Evolutionary conservation across 2,329 filamentous ascomycete genomes (phyloP).

Genomic region (Thielaviopsis populi): DNA sequence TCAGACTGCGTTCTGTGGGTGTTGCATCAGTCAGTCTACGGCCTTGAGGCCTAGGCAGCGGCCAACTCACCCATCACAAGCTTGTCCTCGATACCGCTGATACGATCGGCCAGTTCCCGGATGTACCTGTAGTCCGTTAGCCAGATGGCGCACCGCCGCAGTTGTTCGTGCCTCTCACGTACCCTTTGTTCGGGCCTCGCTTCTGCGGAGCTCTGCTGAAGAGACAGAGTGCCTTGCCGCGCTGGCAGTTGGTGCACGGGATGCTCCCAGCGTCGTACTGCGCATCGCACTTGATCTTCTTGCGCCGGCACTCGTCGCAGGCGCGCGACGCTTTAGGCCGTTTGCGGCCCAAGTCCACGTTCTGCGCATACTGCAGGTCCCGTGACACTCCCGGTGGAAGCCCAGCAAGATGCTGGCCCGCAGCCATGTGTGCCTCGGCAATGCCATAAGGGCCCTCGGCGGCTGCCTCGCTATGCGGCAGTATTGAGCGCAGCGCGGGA

Average conservation of each 20-base stretch:
- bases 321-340: constrained; percentile 76
- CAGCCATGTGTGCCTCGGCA: constrained; percentile 16
- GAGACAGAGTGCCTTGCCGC: constrained; percentile 60
- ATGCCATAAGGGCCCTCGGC: neutral
- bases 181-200: constrained; percentile 78
- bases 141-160: constrained; percentile 14
- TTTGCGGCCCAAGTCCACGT: constrained; percentile 45
- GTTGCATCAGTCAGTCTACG: neutral
- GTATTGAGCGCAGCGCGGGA: constrained; percentile 29
- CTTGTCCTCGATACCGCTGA: constrained; percentile 69
- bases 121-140: constrained; percentile 51
- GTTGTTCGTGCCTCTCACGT: constrained; percentile 35
- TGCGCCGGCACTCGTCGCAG: constrained; percentile 76
- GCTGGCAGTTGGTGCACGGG: constrained; percentile 67
- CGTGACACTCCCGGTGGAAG: constrained; percentile 17
- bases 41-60: neutral
- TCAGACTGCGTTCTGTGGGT: constrained; percentile 20
- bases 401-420: constrained; percentile 5
- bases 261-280: constrained; percentile 56
- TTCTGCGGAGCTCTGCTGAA: constrained; percentile 84
- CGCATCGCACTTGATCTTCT: constrained; percentile 83
- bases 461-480: constrained; percentile 27
- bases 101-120: constrained; percentile 74
- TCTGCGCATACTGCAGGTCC: constrained; percentile 18
- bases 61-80: constrained; percentile 31